These are phyloP conservation scores for Talaromyces sp. DNA, from an alignment of 2,329 filamentous ascomycete genomes.

Conservation along the genomic window DNA sequence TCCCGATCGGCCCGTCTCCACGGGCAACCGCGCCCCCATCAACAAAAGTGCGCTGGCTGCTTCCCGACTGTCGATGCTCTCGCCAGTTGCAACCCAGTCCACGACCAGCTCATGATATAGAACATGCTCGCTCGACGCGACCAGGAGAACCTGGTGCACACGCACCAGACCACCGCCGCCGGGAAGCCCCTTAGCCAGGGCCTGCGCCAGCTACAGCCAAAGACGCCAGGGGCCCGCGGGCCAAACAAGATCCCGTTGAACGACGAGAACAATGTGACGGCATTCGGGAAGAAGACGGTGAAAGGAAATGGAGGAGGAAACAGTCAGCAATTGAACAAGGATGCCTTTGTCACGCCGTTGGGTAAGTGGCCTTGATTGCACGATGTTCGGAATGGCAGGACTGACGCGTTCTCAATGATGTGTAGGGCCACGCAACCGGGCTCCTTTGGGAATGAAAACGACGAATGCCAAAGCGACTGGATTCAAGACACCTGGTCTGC, in stretches of 20 bases:
- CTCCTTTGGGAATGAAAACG: constrained; percentile 87
- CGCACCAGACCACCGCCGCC: constrained; percentile 64
- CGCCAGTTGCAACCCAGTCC: neutral
- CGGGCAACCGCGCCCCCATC: constrained; percentile 30
- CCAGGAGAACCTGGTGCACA: constrained; percentile 81
- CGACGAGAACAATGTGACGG: constrained; percentile 72
- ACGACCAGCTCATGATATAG: neutral
- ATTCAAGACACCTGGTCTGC: constrained; percentile 61
- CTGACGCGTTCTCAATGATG: neutral
- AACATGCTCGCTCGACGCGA: constrained; percentile 72
- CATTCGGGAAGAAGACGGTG: constrained; percentile 54
- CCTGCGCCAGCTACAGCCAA: constrained; percentile 58
- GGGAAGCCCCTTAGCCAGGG: constrained; percentile 68
- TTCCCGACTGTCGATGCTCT: constrained; percentile 3
- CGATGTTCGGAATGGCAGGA: neutral
- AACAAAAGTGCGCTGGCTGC: constrained; percentile 17
- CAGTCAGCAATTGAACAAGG: constrained; percentile 50
- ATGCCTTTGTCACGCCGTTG: constrained; percentile 71
- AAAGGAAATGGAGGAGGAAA: constrained; percentile 55
- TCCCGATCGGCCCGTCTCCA: constrained; percentile 24
- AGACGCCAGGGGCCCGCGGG: constrained; percentile 70
- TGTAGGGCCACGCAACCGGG: constrained; percentile 62
- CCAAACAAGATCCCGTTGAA: constrained; percentile 73
- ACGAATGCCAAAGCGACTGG: constrained; percentile 82
- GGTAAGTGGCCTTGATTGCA: constrained; percentile 50